These are phyloP conservation scores for Ceratobasidium sp. DNA, from an alignment of 1,284 basidiomycete species.

Conservation along the genomic window DNA sequence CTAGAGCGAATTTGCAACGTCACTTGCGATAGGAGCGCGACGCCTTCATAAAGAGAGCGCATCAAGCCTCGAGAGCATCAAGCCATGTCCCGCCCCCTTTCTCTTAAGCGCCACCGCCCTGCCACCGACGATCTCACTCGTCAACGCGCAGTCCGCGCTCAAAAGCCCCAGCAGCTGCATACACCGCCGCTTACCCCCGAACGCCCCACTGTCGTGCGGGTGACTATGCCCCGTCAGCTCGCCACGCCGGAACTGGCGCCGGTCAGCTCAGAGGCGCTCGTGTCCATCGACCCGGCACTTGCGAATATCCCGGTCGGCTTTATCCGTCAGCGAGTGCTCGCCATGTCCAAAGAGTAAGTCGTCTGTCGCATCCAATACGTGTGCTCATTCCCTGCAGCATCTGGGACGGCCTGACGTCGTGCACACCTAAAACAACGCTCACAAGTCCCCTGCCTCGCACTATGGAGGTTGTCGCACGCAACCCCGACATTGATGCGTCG, in stretches of 20 bases:
- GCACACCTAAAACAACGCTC: not conserved
- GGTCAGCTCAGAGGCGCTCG: constrained; percentile 46
- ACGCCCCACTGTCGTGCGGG: not conserved
- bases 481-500: not conserved
- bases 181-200: constrained; percentile 22
- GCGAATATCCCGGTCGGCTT: constrained; percentile 49
- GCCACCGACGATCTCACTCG: too few relatives aligned
- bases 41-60: not conserved
- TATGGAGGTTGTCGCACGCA: not conserved
- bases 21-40: not conserved
- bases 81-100: not conserved
- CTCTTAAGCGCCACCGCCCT: not conserved
- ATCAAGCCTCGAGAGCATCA: not conserved
- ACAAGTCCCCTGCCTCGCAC: constrained; percentile 12
- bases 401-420: not conserved
- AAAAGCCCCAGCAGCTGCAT: constrained; percentile 14
- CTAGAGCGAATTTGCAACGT: too few relatives aligned
- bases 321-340: constrained; percentile 48
- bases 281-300: constrained; percentile 49
- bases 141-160: too few relatives aligned
- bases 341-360: constrained; percentile 17
- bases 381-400: constrained; percentile 17
- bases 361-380: not conserved
- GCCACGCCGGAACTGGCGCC: constrained; percentile 47
- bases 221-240: constrained; percentile 47